phyloP scores from a whole-genome alignment of 805 yeast genomes.

The Wickerhamiella kurtzmanii region DNA sequence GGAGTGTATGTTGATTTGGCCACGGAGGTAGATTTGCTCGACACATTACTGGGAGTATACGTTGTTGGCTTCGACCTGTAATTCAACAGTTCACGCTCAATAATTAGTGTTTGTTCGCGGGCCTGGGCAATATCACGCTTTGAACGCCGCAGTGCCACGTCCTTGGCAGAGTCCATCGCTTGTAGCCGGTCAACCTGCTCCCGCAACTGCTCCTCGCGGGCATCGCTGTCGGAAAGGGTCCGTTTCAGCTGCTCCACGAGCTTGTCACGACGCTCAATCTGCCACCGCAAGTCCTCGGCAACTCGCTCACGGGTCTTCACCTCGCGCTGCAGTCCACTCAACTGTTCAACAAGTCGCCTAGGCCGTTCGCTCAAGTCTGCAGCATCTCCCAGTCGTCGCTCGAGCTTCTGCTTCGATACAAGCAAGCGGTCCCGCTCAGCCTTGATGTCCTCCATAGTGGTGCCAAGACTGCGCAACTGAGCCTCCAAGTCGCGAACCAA shows the following conservation, averaged over 20 bases:
- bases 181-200: constrained; percentile 26
- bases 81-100: constrained; percentile 39
- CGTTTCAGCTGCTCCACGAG: constrained; percentile 28
- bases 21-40: too few relatives aligned
- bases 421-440: constrained; percentile 50
- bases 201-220: constrained; percentile 32
- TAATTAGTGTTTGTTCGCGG: constrained; percentile 33
- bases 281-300: constrained; percentile 17
- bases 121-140: constrained; percentile 40
- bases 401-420: constrained; percentile 36
- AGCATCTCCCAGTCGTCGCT: constrained; percentile 32
- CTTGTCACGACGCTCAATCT: constrained; percentile 22
- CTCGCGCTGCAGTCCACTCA: constrained; percentile 22
- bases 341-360: constrained; percentile 25
- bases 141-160: constrained; percentile 26
- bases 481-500: constrained; percentile 6
- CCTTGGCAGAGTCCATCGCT: constrained; percentile 9
- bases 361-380: constrained; percentile 28
- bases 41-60: too few relatives aligned
- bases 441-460: constrained; percentile 46
- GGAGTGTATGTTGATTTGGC: too few relatives aligned
- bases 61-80: background rate
- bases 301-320: constrained; percentile 17
- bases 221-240: constrained; percentile 40
- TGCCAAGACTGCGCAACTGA: constrained; percentile 45